Percentiles rank a stretch among this genome's conserved stretches.
These are phyloP conservation scores for Neurospora sp. DNA, from an alignment of 495 filamentous ascomycete species.

Conservation along the genomic window DNA sequence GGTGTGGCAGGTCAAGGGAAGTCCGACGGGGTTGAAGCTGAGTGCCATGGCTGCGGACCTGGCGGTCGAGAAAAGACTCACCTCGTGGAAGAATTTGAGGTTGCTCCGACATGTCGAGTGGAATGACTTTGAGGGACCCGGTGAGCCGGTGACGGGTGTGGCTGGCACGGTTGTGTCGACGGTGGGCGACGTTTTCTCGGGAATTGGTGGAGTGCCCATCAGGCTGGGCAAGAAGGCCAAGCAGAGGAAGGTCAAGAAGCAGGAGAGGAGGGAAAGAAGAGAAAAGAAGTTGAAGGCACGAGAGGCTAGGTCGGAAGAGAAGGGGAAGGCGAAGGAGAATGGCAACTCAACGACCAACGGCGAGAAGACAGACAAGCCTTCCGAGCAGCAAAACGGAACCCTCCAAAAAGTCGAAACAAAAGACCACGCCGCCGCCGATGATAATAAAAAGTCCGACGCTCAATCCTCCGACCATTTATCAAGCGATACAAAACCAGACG, in stretches of 20 bases:
- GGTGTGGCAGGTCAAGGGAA: slow-evolving; percentile 50
- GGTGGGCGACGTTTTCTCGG: slow-evolving; percentile 42
- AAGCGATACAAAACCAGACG: background rate
- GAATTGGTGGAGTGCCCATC: slow-evolving; percentile 49
- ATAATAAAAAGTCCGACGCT: background rate
- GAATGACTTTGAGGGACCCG: slow-evolving; percentile 72
- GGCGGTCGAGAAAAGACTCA: slow-evolving; percentile 44
- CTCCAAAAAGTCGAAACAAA: background rate
- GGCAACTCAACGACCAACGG: background rate
- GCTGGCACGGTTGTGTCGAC: slow-evolving; percentile 46
- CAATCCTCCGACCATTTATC: background rate
- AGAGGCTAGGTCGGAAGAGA: background rate
- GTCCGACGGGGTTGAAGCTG: slow-evolving; percentile 42
- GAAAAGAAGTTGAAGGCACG: slow-evolving; percentile 27
- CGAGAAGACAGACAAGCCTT: background rate
- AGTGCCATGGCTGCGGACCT: slow-evolving; percentile 58
- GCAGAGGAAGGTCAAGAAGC: slow-evolving; percentile 33
- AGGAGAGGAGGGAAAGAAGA: slow-evolving; percentile 31
- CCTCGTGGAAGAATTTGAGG: slow-evolving; percentile 56
- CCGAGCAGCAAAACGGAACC: background rate
- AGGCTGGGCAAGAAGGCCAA: slow-evolving; percentile 43
- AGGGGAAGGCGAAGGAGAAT: slow-evolving; percentile 2
- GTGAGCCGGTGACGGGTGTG: slow-evolving; percentile 59
- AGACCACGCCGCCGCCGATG: slow-evolving; percentile 1
- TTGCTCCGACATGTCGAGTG: slow-evolving; percentile 59